Base-by-base conservation (phyloP, 306 rosid genomes). In the Cucurbita ficifolia region DNA sequence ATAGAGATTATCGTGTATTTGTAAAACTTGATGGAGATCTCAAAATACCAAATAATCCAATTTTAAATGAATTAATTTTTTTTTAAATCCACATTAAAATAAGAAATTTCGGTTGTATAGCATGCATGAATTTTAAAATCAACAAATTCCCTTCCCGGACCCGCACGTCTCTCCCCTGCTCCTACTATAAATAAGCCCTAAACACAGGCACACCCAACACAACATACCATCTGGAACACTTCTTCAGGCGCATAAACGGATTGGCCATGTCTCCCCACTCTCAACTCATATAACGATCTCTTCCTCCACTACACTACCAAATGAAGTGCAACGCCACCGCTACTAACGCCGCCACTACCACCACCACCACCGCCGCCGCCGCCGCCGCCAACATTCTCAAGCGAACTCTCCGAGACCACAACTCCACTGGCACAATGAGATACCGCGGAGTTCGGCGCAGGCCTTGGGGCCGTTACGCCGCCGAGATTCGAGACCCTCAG, bases 401-500 rank as follows among this genome's bases (percentile, higher is more conserved):
- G 39, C 38, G 73, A 12, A 21, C 55, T 1, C 55, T 67, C 55
- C 51, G 55, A 67, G 73, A 67, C 7, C 73, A 67, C 21, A 67
- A 22, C 73, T 45, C 72, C 54, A 43, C 1, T 16, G 54, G 83
- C 11, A 76, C 83, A 0, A 36, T 84, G 56, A 79, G 96, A 69
- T 92, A 92, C 86, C 96, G 98, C 0, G 98, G 98, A 5, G 98
- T 92, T 0, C 81, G 98, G 13, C 91, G 98, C 3, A 76, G 98
- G 77, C 98, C 98, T 0, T 92, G 98, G 98, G 98, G 98, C 0
- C 91, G 98, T 38, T 92, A 92, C 67, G 98, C 98, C 0, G 98
- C 98, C 3, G 98, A 92, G 84, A 92, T 92, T 38, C 75, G 98
- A 24, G 98, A 92, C 55, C 73, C 73, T 5, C 73, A 67, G 40